These are phyloP conservation scores for Ochetophila trinervis DNA, from an alignment of 306 rosid species.

Conservation along the genomic window DNA sequence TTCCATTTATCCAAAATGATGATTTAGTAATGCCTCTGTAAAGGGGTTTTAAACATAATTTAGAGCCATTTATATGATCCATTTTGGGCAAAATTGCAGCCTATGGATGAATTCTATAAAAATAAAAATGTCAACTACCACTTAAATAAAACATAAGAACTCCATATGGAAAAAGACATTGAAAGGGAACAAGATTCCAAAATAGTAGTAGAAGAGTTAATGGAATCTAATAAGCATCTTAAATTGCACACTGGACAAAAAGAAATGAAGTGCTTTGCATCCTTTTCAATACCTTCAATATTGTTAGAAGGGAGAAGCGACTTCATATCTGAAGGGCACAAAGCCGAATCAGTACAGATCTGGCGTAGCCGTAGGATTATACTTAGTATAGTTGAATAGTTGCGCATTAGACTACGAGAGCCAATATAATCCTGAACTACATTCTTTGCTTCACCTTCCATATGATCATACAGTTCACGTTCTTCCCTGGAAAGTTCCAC, in stretches of 20 bases:
- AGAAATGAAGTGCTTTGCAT: constrained; percentile 1
- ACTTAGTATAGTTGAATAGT: constrained; percentile 54
- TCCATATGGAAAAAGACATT: background rate
- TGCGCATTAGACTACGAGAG: constrained; percentile 20
- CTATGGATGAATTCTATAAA: background rate
- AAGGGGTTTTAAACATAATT: too few species aligned
- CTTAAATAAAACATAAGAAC: background rate
- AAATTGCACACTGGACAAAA: background rate
- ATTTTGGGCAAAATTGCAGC: too few species aligned
- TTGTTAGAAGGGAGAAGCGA: constrained; percentile 39
- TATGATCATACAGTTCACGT: constrained; percentile 56
- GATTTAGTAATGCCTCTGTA: too few species aligned
- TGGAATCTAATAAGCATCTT: background rate
- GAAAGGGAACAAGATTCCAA: background rate
- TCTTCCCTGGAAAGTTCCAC: constrained; percentile 70
- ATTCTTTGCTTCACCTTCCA: constrained; percentile 43
- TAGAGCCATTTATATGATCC: too few species aligned
- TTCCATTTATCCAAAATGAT: too few species aligned
- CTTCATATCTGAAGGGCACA: constrained; percentile 61
- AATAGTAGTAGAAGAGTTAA: background rate
- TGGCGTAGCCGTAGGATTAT: constrained; percentile 71
- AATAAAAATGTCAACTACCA: background rate
- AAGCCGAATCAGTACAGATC: constrained; percentile 60
- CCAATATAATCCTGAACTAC: constrained; percentile 24
- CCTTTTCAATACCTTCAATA: constrained; percentile 55